Evolutionary conservation across 176 grass and related monocot genomes (phyloP).

Genomic region (Rhipidocladum racemiflorum): DNA sequence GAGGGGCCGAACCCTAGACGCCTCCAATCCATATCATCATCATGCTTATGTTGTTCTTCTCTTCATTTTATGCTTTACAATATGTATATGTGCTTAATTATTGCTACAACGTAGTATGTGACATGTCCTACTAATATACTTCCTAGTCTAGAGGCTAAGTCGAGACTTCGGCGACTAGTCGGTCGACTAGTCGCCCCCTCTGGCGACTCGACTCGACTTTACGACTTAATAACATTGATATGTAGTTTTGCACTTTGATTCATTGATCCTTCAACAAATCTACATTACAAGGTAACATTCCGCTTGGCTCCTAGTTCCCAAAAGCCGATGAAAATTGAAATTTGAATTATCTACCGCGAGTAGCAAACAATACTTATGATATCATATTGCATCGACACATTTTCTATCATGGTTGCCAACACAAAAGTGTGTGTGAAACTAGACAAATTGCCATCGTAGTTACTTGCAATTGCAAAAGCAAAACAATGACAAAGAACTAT

Average conservation of each 20-base stretch:
- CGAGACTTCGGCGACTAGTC: too few relatives aligned
- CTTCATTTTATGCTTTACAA: too few relatives aligned
- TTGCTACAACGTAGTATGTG: too few relatives aligned
- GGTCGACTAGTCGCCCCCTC: too few relatives aligned
- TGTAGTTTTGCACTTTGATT: neutral
- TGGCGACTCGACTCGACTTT: too few relatives aligned
- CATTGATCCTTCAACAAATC: neutral
- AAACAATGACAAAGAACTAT: neutral
- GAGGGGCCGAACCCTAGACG: too few relatives aligned
- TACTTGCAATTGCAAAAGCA: neutral
- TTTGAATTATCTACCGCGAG: neutral
- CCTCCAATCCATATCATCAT: too few relatives aligned
- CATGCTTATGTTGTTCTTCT: too few relatives aligned
- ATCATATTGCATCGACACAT: neutral
- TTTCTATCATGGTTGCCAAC: neutral
- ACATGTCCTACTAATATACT: too few relatives aligned
- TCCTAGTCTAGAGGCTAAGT: too few relatives aligned
- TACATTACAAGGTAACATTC: neutral
- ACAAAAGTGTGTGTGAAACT: neutral
- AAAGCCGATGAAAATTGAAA: neutral
- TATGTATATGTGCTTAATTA: too few relatives aligned
- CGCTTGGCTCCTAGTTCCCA: neutral
- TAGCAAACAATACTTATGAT: neutral
- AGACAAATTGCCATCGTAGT: neutral
- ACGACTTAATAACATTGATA: too few relatives aligned